phyloP scores from a whole-genome alignment of 2,329 filamentous ascomycete species.

The Dactylellina cionopaga region DNA sequence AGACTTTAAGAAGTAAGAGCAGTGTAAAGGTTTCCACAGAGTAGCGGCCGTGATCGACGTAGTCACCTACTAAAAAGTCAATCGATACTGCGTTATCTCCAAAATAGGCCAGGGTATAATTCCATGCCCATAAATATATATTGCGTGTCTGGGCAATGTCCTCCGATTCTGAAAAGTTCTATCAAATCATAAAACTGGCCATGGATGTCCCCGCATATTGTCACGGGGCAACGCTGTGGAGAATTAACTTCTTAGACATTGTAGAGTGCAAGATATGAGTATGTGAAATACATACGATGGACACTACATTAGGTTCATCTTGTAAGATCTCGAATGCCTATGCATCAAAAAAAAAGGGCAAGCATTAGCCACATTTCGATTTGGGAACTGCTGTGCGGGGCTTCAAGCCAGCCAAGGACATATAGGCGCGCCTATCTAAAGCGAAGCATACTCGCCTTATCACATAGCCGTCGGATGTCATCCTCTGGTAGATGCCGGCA shows the following conservation, averaged over 20 bases:
- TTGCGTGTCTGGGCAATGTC: constrained; percentile 97
- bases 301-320: constrained; percentile 98
- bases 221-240: constrained; percentile 92
- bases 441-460: constrained; percentile 75
- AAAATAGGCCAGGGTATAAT: constrained; percentile 28
- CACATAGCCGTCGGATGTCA: constrained; percentile 95
- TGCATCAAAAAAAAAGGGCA: constrained; percentile 39
- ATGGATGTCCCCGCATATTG: constrained; percentile 98
- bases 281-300: constrained; percentile 78
- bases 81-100: neutral
- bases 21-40: constrained; percentile 98
- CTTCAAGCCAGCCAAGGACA: too few relatives aligned
- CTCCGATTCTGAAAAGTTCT: constrained; percentile 99
- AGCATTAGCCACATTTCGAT: constrained; percentile 39
- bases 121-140: constrained; percentile 98
- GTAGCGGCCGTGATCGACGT: constrained; percentile 98
- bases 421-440: neutral
- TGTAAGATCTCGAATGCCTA: constrained; percentile 95
- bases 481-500: constrained; percentile 97
- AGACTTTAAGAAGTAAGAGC: constrained; percentile 94
- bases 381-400: too few relatives aligned
- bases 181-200: constrained; percentile 99
- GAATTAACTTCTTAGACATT: constrained; percentile 53
- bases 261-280: neutral
- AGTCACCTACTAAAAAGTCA: constrained; percentile 76